Evolutionary conservation across 345 rosid species (phyloP), one percentile per base, ranked within the genome.

Genomic region (Zanthoxylum bungeanum): DNA sequence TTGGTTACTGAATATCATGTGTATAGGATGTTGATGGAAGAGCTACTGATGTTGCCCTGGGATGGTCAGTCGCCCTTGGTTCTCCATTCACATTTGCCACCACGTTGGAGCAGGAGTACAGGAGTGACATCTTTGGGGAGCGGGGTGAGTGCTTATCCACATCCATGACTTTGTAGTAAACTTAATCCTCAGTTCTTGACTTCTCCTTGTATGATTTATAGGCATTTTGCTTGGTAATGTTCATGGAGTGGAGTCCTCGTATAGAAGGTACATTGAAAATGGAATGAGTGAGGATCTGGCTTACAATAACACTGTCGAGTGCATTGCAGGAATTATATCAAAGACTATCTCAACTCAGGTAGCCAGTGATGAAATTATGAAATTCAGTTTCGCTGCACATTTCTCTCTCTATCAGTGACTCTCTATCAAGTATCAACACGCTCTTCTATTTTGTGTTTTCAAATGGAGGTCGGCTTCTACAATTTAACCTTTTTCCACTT

Each of bases 51-150:
- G 91, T 91, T 77, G 96, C 97, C 60, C 71, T 93, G 52, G 96
- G 96, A 77, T 93, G 97, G 94, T 93, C 96, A 4, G 83, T 93
- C 76, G 98, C 94, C 60, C 92, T 91, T 69, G 98, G 97, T 37
- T 93, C 98, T 62, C 97, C 97, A 46, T 90, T 88, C 73, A 86
- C 97, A 5, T 93, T 93, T 83, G 96, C 93, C 25, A 91, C 94
- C 24, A 91, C 93, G 44, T 81, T 93, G 74, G 98, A 93, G 82
- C 90, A 87, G 77, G 98, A 93, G 83, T 93, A 93, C 81, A 91
- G 75, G 90, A 93, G 98, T 85, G 98, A 93, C 77, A 93, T 93
- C 70, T 93, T 93, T 66, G 98, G 98, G 70, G 98, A 93, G 79
- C 83, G 97, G 17, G 98, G 98, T 89, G 55, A 76, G 89, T 76